Evolutionary conservation across 768 basidiomycete species (phyloP).

Genomic region (Phaeotremella skinneri): DNA sequence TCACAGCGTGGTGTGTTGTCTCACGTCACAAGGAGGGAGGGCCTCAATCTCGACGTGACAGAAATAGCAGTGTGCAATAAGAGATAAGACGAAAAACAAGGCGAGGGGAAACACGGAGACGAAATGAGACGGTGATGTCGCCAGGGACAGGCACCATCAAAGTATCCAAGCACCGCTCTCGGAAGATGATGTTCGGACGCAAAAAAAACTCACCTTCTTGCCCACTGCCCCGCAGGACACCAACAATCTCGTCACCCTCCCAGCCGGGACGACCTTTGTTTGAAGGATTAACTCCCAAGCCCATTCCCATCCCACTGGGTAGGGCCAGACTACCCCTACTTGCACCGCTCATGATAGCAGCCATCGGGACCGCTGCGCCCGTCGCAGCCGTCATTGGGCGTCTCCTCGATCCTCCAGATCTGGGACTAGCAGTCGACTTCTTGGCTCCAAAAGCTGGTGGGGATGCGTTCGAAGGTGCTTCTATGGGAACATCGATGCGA

Average conservation of each 20-base stretch:
- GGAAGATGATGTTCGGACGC: too few relatives aligned
- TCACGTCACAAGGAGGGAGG: too few relatives aligned
- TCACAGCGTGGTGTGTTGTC: too few relatives aligned
- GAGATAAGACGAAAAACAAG: too few relatives aligned
- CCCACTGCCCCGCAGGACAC: conserved; percentile 37
- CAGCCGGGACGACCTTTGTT: conserved; percentile 42
- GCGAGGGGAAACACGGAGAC: too few relatives aligned
- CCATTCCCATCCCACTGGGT: conserved; percentile 26
- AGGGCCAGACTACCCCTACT: conserved; percentile 23
- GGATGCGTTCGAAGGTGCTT: conserved; percentile 2
- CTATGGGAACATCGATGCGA: conserved; percentile 1
- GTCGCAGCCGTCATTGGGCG: conserved; percentile 24
- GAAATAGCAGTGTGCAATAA: too few relatives aligned
- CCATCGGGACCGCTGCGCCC: background rate
- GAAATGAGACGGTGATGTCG: background rate
- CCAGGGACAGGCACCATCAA: background rate
- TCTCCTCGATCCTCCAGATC: conserved; percentile 14
- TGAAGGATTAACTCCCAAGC: conserved; percentile 8
- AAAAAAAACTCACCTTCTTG: conserved; percentile 44
- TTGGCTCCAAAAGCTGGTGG: conserved; percentile 25
- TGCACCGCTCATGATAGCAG: background rate
- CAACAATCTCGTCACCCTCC: conserved; percentile 50
- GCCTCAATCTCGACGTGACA: too few relatives aligned
- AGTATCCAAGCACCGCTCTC: too few relatives aligned
- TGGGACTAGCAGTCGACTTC: conserved; percentile 9